phyloP scores from a whole-genome alignment of 768 basidiomycete genomes.

The Tricholoma bakamatsutake region DNA sequence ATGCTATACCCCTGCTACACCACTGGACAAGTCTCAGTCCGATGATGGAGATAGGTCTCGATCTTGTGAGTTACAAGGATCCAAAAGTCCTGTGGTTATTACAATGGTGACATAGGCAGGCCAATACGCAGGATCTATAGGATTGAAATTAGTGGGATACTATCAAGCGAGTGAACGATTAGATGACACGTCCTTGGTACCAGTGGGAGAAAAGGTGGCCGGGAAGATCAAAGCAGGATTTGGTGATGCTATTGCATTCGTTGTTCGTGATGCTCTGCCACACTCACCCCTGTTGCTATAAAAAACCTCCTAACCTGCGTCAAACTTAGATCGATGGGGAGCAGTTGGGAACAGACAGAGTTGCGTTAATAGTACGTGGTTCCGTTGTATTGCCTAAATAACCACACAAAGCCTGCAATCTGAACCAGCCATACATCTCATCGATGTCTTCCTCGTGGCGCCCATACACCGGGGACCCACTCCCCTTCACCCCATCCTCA shows the following conservation, averaged over 20 bases:
- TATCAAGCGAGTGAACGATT: slow-evolving; percentile 69
- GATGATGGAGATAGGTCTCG: slow-evolving; percentile 83
- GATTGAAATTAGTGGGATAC: slow-evolving; percentile 59
- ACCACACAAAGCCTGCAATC: not conserved
- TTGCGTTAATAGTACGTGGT: slow-evolving; percentile 52
- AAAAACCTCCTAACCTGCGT: slow-evolving; percentile 6
- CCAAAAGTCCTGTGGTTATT: not conserved
- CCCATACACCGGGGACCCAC: slow-evolving; percentile 30
- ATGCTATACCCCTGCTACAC: slow-evolving; percentile 74
- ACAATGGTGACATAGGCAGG: slow-evolving; percentile 37
- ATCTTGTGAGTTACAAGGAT: slow-evolving; percentile 44
- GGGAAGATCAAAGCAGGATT: slow-evolving; percentile 50
- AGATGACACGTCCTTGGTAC: slow-evolving; percentile 54
- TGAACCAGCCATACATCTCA: slow-evolving; percentile 45
- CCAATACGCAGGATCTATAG: slow-evolving; percentile 50
- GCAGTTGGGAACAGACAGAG: slow-evolving; percentile 43
- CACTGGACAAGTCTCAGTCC: slow-evolving; percentile 82
- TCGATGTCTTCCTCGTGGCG: slow-evolving; percentile 38
- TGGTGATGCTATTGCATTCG: slow-evolving; percentile 58
- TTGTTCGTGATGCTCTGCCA: slow-evolving; percentile 38
- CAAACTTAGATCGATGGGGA: slow-evolving; percentile 52
- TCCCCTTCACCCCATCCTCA: slow-evolving; percentile 40
- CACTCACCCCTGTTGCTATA: not conserved
- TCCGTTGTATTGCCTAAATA: no score
- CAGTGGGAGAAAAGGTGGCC: slow-evolving; percentile 61